Evolutionary conservation across 179 eudicot species (phyloP), one percentile per base, ranked within the genome.

Genomic region (Heliamphora pulchella): DNA sequence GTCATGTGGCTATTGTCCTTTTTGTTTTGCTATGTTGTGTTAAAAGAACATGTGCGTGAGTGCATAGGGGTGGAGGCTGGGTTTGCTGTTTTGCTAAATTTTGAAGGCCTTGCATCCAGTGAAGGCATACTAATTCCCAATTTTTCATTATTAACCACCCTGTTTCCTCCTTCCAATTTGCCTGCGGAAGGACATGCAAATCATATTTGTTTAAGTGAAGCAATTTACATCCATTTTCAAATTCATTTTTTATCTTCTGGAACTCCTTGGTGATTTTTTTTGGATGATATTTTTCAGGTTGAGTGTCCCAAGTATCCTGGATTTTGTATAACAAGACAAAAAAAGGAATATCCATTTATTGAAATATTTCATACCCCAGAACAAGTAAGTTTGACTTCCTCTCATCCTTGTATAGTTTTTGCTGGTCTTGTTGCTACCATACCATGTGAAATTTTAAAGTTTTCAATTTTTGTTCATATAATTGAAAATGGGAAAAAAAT

Each of bases 231-330:
- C 13, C 44, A 71, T 71, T 8, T 17, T 10, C 18, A 44, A 9
- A 75, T n/a, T 44, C n/a, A 44, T 7, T 7, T 47, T 54, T 77
- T 44, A 20, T 17, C 15, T 66, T 74, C 63, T 66, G 46, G 66
- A 50, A 8, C 10, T n/a, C 76, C 41, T 14, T 11, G 4, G n/a
- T 22, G 4, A 3, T 39, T 15, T 14, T 48, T 55, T 81, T 78
- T 70, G 73, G 57, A 70, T 75, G 17, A 11, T 78, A 71, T 71
- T 20, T 79, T 84, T 74, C 90, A 95, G 98, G 98, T 95, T 78
- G 98, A 93, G 88, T 95, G 98, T 79, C 98, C 98, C 9, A 95
- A 92, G 78, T 94, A 93, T 89, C 97, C 96, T 80, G 98, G 98
- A 51, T 95, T 95, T 63, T 95, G 98, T 84, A 86, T 95, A 75